Evolutionary conservation across 345 rosid genomes (phyloP).

Genomic region (Aurinia saxatilis): DNA sequence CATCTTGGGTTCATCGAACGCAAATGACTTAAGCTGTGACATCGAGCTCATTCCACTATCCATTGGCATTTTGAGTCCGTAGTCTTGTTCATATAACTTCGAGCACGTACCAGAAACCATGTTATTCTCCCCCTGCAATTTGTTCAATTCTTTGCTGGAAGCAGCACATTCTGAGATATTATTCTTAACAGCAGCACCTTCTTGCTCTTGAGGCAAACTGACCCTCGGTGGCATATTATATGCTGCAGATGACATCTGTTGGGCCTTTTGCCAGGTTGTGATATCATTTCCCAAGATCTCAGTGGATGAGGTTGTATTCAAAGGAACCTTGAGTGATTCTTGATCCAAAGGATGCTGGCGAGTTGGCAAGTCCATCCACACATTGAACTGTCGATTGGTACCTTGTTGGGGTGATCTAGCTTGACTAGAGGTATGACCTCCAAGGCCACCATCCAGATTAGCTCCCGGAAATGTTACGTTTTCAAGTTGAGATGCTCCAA

Average conservation of each 20-base stretch:
- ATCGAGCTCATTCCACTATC: conserved; percentile 27
- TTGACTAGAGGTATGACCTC: background rate
- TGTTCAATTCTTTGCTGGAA: conserved; percentile 20
- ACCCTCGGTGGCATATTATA: conserved; percentile 5
- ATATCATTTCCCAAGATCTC: background rate
- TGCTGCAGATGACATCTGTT: background rate
- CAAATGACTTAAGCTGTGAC: conserved; percentile 20
- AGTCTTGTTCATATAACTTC: conserved; percentile 19
- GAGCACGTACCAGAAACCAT: conserved; percentile 22
- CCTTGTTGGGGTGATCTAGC: conserved; percentile 9
- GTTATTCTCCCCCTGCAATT: conserved; percentile 28
- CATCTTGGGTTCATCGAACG: conserved; percentile 27
- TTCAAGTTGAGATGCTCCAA: conserved; percentile 1
- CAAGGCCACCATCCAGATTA: conserved; percentile 4
- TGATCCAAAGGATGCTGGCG: conserved; percentile 18
- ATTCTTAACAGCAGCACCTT: background rate
- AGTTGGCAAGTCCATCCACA: conserved; percentile 25
- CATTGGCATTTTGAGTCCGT: conserved; percentile 16
- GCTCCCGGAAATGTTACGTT: conserved; percentile 6
- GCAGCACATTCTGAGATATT: background rate
- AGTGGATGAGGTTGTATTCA: conserved; percentile 1
- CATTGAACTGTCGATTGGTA: conserved; percentile 15
- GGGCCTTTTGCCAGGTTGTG: background rate
- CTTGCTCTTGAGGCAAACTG: conserved; percentile 7
- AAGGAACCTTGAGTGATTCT: conserved; percentile 1